These are phyloP conservation scores for Edaphochlamys debaryana DNA, from an alignment of 139 green algal genomes.

Conservation along the genomic window DNA sequence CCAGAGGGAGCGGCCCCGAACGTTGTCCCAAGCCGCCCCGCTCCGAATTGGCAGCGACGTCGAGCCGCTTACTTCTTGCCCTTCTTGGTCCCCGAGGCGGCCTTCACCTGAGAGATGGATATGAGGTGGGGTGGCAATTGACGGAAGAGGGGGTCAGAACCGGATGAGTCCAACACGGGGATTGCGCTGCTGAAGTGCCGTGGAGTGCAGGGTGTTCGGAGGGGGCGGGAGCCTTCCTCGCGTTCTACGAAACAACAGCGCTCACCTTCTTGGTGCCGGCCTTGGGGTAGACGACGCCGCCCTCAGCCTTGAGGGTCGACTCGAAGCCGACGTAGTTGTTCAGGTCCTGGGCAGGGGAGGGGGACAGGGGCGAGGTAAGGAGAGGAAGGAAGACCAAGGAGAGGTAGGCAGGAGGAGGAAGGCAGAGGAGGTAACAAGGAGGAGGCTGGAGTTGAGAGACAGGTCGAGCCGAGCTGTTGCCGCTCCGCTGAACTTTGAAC, in stretches of 20 bases:
- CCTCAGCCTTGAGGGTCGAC: constrained; percentile 34
- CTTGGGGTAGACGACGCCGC: constrained; percentile 29
- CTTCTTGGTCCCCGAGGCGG: no score
- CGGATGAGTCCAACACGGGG: no score
- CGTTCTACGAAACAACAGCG: background rate
- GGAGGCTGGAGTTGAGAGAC: background rate
- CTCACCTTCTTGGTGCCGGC: constrained; percentile 30
- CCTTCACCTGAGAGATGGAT: no score
- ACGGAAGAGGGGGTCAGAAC: no score
- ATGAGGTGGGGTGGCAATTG: no score
- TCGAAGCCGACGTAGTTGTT: constrained; percentile 42
- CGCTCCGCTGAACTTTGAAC: background rate
- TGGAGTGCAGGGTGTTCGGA: background rate
- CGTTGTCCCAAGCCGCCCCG: no score
- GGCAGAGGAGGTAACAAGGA: background rate
- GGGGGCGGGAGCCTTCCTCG: background rate
- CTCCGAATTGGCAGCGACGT: no score
- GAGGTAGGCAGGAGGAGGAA: background rate
- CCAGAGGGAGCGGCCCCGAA: no score
- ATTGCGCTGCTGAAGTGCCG: background rate
- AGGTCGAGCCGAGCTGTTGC: background rate
- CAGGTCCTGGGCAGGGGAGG: background rate
- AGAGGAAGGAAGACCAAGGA: background rate
- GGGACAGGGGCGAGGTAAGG: background rate
- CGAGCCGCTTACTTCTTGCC: no score